Evolutionary conservation across 169 alveolate genomes (phyloP).

Genomic region (Plasmodium reichenowi): DNA sequence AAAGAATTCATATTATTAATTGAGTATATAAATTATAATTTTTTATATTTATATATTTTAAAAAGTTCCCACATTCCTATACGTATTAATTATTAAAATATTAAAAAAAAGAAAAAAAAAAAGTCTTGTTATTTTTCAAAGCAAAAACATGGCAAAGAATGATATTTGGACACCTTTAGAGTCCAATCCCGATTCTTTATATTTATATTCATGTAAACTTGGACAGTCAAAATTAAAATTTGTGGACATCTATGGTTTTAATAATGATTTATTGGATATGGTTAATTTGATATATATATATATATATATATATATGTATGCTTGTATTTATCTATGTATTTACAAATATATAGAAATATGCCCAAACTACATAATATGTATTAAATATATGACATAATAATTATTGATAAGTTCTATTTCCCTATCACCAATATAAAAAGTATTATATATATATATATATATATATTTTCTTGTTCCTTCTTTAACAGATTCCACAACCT

Average conservation of each 20-base stretch:
- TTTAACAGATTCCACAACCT: constrained; percentile 59
- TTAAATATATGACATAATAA: no score
- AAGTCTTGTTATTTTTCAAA: no score
- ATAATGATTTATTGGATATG: constrained; percentile 51
- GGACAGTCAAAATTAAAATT: constrained; percentile 53
- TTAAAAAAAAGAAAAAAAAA: not conserved
- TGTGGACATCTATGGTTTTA: constrained; percentile 59
- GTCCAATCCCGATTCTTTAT: constrained; percentile 63
- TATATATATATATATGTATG: not conserved
- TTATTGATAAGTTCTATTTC: no score
- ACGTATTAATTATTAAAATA: not conserved
- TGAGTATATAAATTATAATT: no score
- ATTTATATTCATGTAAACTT: constrained; percentile 51
- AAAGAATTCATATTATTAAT: no score
- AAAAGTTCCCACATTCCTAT: not conserved
- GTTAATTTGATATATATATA: constrained; percentile 1
- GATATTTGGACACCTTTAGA: constrained; percentile 55
- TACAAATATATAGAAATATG: not conserved
- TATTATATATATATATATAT: constrained; percentile 3
- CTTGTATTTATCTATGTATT: not conserved
- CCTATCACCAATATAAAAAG: no score
- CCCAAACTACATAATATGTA: not conserved
- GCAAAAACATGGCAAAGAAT: constrained; percentile 21
- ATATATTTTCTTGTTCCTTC: not conserved
- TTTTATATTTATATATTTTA: no score